phyloP scores from a whole-genome alignment of 306 rosid genomes.

The Myrica gale region DNA sequence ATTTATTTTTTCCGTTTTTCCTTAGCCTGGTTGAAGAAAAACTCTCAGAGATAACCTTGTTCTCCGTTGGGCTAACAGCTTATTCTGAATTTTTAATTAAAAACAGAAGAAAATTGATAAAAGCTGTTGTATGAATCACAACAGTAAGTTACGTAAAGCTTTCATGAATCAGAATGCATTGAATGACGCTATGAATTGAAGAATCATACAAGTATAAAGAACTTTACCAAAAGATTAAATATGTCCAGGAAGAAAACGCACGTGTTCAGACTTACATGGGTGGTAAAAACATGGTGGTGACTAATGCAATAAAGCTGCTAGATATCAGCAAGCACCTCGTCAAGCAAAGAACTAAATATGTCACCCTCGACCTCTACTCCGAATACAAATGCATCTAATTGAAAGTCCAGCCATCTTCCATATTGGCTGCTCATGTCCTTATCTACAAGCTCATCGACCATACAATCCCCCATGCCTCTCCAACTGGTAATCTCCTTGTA shows the following conservation, averaged over 20 bases:
- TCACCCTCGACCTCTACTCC: slow-evolving; percentile 71
- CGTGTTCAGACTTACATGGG: slow-evolving; percentile 3
- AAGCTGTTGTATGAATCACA: too few species aligned
- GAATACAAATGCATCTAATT: slow-evolving; percentile 52
- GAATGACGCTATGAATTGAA: not conserved
- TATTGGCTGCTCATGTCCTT: slow-evolving; percentile 77
- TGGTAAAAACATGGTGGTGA: slow-evolving; percentile 4
- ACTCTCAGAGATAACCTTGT: too few species aligned
- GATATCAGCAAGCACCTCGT: slow-evolving; percentile 57
- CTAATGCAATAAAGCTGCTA: slow-evolving; percentile 28
- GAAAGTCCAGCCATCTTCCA: slow-evolving; percentile 82
- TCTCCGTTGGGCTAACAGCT: too few species aligned
- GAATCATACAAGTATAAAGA: not conserved
- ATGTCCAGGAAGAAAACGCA: not conserved
- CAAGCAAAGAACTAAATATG: slow-evolving; percentile 63
- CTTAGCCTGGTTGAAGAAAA: too few species aligned
- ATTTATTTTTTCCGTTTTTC: too few species aligned
- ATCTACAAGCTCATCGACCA: slow-evolving; percentile 90
- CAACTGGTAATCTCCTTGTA: slow-evolving; percentile 68
- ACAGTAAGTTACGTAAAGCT: not conserved
- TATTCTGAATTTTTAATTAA: too few species aligned
- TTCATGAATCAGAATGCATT: slow-evolving; percentile 5
- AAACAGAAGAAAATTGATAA: too few species aligned
- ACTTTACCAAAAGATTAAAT: not conserved
- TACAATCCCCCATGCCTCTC: slow-evolving; percentile 68